phyloP scores from a whole-genome alignment of 331 rosid species.

The Malus hybrid region DNA sequence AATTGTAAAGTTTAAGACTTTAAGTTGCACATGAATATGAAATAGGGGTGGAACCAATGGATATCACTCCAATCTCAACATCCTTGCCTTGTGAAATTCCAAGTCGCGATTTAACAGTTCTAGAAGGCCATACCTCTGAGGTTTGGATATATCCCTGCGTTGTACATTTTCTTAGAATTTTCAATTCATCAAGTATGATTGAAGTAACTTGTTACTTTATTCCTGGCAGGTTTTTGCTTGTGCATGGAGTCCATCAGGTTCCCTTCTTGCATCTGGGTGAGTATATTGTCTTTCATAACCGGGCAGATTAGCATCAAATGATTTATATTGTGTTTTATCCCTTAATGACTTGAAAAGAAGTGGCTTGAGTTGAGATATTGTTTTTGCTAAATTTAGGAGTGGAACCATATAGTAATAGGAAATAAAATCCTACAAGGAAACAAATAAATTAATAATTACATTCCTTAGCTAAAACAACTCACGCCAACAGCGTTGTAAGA shows the following conservation, averaged over 20 bases:
- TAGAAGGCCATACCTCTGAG: conserved; percentile 98
- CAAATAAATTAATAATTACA: too few species aligned
- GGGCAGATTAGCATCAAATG: background rate
- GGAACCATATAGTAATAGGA: too few species aligned
- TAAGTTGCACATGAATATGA: background rate
- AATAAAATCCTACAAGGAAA: too few species aligned
- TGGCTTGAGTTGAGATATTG: background rate
- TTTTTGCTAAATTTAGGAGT: too few species aligned
- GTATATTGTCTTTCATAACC: conserved; percentile 12
- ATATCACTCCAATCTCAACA: conserved; percentile 49
- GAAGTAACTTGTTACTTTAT: background rate
- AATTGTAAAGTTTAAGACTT: background rate
- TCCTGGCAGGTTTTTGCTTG: conserved; percentile 79
- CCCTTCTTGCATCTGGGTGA: conserved; percentile 95
- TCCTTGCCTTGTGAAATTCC: conserved; percentile 57
- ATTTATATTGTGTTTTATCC: background rate
- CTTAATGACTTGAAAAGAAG: background rate
- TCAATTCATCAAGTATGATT: background rate
- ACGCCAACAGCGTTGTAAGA: background rate
- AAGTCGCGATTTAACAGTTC: conserved; percentile 63
- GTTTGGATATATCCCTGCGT: conserved; percentile 30
- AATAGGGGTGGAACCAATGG: conserved; percentile 80
- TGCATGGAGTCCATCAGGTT: conserved; percentile 94
- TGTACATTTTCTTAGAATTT: background rate
- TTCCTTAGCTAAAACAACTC: too few species aligned